Base-by-base conservation (phyloP, 1,284 basidiomycete species). In the Wallemia hederae region DNA sequence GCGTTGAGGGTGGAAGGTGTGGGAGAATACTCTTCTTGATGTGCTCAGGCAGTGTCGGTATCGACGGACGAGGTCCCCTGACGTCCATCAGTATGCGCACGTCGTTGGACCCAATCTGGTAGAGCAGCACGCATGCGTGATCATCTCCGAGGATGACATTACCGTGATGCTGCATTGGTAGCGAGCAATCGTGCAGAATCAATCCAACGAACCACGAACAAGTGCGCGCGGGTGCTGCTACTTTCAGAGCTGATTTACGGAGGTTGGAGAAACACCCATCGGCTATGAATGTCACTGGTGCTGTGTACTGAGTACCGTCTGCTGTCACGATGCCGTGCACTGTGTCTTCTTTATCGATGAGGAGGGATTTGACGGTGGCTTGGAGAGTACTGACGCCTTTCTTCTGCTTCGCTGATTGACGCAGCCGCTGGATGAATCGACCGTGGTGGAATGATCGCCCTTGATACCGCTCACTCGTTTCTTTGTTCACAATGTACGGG, bases 251-350 rank as follows among this genome's bases (percentile, higher is more conserved):
- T 3, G 66, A 66, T 17, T 68, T 66, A 58, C 84, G 76, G 73
- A 87, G 86, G 66, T 85, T 85, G 55, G 88, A 92, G 71, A 90
- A 89, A 71, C 89, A 96, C 0, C 92, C 92, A 70, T 98, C 92
- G 5, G 90, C 89, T 61, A 97, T 74, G 68, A 98, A 75, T 57
- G 88, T 88, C 57, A 98, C 71, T 56, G 83, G 80, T 0, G 85
- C 88, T 61, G 74, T 78, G 60, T 74, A 69, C 59, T 71, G 69
- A 3, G 11, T 15, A 3, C 9, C 11, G 25, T 58, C 29, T 24
- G 60, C 29, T 33, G 64, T 15, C 62, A 2, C 9, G 57, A 27
- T 61, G 63, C 0, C 59, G 24, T 3, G 14, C 7, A 58, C 56
- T n/a, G 11, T n/a, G 24, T 14, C 25, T 14, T 58, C 56, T 7